A percentile compares a stretch with the other conserved stretches of the same genome.
Evolutionary conservation across 2,329 filamentous ascomycete genomes (phyloP).

Genomic region (Ophiostoma tasmaniense): DNA sequence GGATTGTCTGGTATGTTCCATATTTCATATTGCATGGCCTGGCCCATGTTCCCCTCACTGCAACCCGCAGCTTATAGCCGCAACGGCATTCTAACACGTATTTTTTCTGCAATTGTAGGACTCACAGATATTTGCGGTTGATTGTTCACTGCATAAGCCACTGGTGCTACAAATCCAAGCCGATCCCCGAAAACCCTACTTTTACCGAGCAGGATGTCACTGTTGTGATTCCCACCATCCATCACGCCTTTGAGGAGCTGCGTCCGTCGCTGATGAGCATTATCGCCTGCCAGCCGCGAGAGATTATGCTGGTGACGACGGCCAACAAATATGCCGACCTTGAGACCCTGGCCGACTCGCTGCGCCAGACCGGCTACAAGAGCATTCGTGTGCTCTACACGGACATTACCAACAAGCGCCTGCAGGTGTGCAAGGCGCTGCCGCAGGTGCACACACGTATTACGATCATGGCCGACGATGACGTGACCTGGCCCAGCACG

Average conservation of each 20-base stretch:
- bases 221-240: constrained; percentile 87
- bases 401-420: constrained; percentile 84
- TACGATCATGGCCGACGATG: constrained; percentile 90
- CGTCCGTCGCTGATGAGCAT: constrained; percentile 73
- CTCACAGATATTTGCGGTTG: constrained; percentile 80
- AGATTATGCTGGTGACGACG: constrained; percentile 81
- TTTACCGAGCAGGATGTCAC: constrained; percentile 80
- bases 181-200: constrained; percentile 70
- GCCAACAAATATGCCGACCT: constrained; percentile 66
- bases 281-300: constrained; percentile 57
- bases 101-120: constrained; percentile 39
- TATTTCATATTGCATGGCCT: not conserved
- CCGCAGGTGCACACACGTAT: constrained; percentile 75
- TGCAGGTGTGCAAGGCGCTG: constrained; percentile 86
- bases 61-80: not conserved
- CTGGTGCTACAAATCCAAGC: constrained; percentile 78
- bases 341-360: constrained; percentile 54
- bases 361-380: constrained; percentile 36
- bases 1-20: constrained; percentile 36
- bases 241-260: constrained; percentile 76
- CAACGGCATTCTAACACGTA: not conserved
- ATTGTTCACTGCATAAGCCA: constrained; percentile 79
- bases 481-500: constrained; percentile 83
- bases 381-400: constrained; percentile 68
- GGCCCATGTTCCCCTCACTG: not conserved